Conservation (phyloP, 2,329 filamentous ascomycete species). For the Ramularia endophylla region DNA sequence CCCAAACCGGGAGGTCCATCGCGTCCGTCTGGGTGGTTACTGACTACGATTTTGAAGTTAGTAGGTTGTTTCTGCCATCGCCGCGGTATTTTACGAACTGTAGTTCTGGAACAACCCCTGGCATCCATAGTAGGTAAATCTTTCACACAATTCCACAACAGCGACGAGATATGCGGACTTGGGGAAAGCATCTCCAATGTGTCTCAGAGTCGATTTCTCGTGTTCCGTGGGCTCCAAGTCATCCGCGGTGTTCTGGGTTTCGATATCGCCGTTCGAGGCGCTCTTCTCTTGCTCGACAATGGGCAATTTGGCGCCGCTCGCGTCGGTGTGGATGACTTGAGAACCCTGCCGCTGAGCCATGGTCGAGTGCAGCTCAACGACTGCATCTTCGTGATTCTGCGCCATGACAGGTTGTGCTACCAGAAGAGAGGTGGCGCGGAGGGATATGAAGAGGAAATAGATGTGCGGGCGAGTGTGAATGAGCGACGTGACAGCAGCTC, state of each 20-base stretch:
- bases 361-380: constrained; percentile 24
- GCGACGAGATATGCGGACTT: constrained; percentile 44
- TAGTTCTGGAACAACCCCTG: not conserved
- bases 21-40: constrained; percentile 33
- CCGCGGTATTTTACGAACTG: constrained; percentile 3
- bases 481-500: too few species aligned
- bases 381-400: constrained; percentile 25
- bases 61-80: too few species aligned
- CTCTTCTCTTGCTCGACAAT: constrained; percentile 11
- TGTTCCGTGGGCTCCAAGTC: constrained; percentile 38
- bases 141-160: constrained; percentile 46
- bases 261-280: constrained; percentile 12
- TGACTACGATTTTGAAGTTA: constrained; percentile 24
- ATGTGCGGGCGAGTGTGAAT: too few species aligned
- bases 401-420: constrained; percentile 12
- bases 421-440: too few species aligned
- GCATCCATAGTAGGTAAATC: constrained; percentile 34
- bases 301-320: constrained; percentile 17
- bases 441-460: too few species aligned
- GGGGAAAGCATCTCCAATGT: constrained; percentile 43
- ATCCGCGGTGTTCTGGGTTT: constrained; percentile 20
- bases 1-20: constrained; percentile 39
- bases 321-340: constrained; percentile 10
- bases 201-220: constrained; percentile 38
- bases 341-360: constrained; percentile 20